Evolutionary conservation across 208 protist genomes (phyloP), one percentile per base, ranked within the genome.

Genomic region (Acanthamoeba culbertsoni): DNA sequence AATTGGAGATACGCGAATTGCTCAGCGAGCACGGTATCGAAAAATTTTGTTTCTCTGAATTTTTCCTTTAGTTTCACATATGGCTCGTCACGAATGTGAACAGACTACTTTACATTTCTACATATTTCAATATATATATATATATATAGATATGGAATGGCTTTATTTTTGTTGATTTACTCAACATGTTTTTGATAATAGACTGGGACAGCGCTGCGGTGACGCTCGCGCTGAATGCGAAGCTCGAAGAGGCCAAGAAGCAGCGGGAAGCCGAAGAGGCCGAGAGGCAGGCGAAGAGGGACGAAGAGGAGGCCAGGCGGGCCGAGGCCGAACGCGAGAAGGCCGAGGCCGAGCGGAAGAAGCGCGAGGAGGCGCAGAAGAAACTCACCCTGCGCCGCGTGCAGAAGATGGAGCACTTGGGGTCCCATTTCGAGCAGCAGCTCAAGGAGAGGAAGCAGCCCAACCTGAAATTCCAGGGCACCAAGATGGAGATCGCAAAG

Each of bases 141-240:
- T n/a, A n/a, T n/a, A n/a, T n/a, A n/a, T n/a, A n/a, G n/a, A n/a
- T n/a, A n/a, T n/a, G n/a, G n/a, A n/a, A n/a, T n/a, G n/a, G n/a
- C n/a, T n/a, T n/a, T n/a, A n/a, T n/a, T n/a, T n/a, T n/a, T n/a
- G n/a, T n/a, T n/a, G n/a, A n/a, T n/a, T n/a, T n/a, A n/a, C n/a
- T n/a, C n/a, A n/a, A n/a, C n/a, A n/a, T n/a, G n/a, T n/a, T n/a
- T n/a, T n/a, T n/a, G 2, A 31, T 40, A 4, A 20, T 37, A 86
- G 75, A 86, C 46, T 86, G 75, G 75, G 46, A 86, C 75, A 23
- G 31, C 16, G 46, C 42, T 2, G 75, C 75, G 46, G 75, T 35
- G 8, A 57, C 75, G n/a, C 28, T 86, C n/a, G 75, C 42, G 75
- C 75, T 86, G 20, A 86, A 86, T 33, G 46, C 45, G n/a, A 86